Evolutionary conservation across 106 monocot species (phyloP).

Genomic region (Agapanthus africanus): DNA sequence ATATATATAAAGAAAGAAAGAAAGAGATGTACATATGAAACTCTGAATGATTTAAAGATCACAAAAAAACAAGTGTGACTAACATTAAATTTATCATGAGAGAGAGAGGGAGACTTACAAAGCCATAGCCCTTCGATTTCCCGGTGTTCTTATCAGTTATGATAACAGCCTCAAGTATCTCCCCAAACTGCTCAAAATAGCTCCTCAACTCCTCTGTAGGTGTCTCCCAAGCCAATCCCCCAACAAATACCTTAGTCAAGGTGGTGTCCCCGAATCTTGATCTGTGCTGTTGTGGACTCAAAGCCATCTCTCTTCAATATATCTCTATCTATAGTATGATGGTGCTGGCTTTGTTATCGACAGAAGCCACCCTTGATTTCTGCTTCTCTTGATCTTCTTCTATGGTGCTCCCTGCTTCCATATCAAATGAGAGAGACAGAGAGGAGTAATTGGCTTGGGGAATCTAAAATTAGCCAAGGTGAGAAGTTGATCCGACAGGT

Average conservation of each 20-base stretch:
- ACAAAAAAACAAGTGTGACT: too few species aligned
- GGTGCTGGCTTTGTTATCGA: too few species aligned
- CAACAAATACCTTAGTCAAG: constrained; percentile 86
- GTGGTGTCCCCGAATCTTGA: constrained; percentile 91
- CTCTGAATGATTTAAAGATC: too few species aligned
- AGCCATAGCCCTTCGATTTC: constrained; percentile 86
- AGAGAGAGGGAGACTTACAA: too few species aligned
- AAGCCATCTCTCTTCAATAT: constrained; percentile 2
- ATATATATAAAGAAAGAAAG: too few species aligned
- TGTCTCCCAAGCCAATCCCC: constrained; percentile 93
- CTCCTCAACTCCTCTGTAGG: constrained; percentile 59
- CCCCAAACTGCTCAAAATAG: constrained; percentile 78
- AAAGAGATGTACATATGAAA: too few species aligned
- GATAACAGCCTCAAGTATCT: constrained; percentile 86
- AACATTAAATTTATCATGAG: too few species aligned
- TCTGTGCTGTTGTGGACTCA: constrained; percentile 24
- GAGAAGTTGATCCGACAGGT: not conserved
- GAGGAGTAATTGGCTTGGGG: not conserved
- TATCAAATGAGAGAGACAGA: constrained; percentile 6
- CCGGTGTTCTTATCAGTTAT: constrained; percentile 78
- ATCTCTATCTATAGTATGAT: too few species aligned
- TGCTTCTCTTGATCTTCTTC: constrained; percentile 16
- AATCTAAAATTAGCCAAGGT: constrained; percentile 10
- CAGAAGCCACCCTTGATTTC: too few species aligned
- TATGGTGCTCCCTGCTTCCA: not conserved